phyloP scores from a whole-genome alignment of 2,329 filamentous ascomycete genomes.

The Grosmannia serpens region DNA sequence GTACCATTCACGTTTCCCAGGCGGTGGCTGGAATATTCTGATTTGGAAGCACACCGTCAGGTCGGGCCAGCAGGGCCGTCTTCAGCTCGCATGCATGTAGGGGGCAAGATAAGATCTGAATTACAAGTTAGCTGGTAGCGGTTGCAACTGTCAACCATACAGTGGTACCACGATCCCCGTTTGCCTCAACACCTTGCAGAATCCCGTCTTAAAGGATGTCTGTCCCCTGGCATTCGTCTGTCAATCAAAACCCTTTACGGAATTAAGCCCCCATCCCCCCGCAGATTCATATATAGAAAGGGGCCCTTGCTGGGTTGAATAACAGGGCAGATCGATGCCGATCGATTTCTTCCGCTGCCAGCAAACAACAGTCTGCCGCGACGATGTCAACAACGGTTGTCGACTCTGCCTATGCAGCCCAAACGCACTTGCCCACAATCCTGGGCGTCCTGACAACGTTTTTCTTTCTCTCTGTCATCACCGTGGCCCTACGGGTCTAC shows the following conservation, averaged over 20 bases:
- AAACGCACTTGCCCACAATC: slow-evolving; percentile 16
- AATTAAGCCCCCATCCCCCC: too few relatives aligned
- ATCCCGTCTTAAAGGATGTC: not conserved
- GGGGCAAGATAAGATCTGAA: too few relatives aligned
- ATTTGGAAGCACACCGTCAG: too few relatives aligned
- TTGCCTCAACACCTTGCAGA: not conserved
- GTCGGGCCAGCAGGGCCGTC: too few relatives aligned
- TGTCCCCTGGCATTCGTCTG: not conserved
- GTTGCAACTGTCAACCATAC: too few relatives aligned
- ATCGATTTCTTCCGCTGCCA: not conserved
- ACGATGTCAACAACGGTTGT: not conserved
- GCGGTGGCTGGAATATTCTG: too few relatives aligned
- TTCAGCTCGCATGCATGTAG: too few relatives aligned
- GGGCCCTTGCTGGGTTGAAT: not conserved
- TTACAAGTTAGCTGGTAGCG: too few relatives aligned
- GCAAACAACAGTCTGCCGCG: not conserved
- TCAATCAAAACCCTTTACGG: too few relatives aligned
- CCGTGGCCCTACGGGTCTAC: slow-evolving; percentile 3
- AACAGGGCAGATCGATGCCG: not conserved
- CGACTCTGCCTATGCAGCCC: slow-evolving; percentile 11
- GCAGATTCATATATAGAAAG: not conserved
- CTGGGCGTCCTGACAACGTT: slow-evolving; percentile 9
- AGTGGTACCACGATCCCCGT: not conserved
- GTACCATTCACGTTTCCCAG: too few relatives aligned
- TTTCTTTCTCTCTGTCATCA: not conserved